A percentile compares a stretch with the other conserved stretches of the same genome.
phyloP scores from a whole-genome alignment of 257 asterid species.

The Catharanthus roseus region DNA sequence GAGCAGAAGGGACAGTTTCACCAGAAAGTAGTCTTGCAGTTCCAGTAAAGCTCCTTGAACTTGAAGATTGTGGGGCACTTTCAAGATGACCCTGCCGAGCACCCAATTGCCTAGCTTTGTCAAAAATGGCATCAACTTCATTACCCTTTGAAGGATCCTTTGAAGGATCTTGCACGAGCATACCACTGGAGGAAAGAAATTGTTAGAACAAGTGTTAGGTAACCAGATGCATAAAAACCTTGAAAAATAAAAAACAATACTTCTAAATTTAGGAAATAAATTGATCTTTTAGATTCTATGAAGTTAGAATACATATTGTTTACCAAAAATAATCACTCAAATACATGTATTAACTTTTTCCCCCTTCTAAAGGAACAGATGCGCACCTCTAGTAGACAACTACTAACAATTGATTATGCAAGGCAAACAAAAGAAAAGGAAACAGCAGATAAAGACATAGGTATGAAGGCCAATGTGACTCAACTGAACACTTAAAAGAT shows the following conservation, averaged over 20 bases:
- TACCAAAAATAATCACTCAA: neutral
- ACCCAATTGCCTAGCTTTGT: constrained; percentile 59
- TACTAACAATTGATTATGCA: neutral
- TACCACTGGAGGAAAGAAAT: constrained; percentile 55
- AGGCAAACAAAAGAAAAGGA: neutral
- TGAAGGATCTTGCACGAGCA: constrained; percentile 60
- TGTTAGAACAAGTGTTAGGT: constrained; percentile 12
- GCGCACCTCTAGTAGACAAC: neutral
- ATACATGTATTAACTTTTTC: too few relatives aligned
- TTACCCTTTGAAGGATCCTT: constrained; percentile 33
- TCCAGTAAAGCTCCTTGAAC: constrained; percentile 79
- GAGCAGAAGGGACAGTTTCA: constrained; percentile 46
- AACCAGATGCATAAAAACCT: neutral
- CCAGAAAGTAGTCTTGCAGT: constrained; percentile 80
- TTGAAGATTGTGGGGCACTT: constrained; percentile 57
- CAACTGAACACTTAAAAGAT: neutral
- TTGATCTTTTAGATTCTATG: neutral
- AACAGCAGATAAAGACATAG: neutral
- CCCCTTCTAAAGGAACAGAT: neutral
- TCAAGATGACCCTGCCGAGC: constrained; percentile 62
- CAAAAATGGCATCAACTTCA: constrained; percentile 45
- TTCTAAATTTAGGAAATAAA: neutral
- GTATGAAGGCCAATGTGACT: neutral
- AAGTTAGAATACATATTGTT: neutral
- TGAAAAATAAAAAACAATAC: neutral